phyloP scores from a whole-genome alignment of 2,329 filamentous ascomycete species.

The Teratosphaeria zuluensis region DNA sequence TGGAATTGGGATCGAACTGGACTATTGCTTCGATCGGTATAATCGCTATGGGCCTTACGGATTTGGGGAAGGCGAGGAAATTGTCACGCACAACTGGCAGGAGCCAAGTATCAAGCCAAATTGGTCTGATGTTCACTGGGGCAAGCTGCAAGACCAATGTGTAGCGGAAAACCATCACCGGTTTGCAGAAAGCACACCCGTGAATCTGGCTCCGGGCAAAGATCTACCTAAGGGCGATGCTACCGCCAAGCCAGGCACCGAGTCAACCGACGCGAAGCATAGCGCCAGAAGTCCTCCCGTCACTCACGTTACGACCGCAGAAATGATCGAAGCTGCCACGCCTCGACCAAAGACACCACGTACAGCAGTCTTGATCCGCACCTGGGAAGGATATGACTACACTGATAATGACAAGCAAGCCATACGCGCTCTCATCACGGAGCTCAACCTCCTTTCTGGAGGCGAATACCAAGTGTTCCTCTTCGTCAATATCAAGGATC shows the following conservation, averaged over 20 bases:
- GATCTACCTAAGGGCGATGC: constrained; percentile 11
- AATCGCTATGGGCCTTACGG: constrained; percentile 48
- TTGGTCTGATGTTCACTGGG: constrained; percentile 63
- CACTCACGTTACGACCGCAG: neutral
- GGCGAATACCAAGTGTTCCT: constrained; percentile 41
- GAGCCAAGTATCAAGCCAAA: constrained; percentile 32
- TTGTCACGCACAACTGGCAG: constrained; percentile 24
- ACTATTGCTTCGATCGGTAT: constrained; percentile 57
- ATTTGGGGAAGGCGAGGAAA: constrained; percentile 37
- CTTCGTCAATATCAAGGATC: constrained; percentile 43
- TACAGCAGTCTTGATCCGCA: constrained; percentile 37
- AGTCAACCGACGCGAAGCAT: neutral
- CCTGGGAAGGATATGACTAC: constrained; percentile 39
- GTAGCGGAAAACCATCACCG: constrained; percentile 56
- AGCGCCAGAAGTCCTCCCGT: neutral
- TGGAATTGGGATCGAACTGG: constrained; percentile 53
- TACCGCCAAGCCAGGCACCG: neutral
- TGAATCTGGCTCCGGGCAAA: constrained; percentile 14
- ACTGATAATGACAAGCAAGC: constrained; percentile 37
- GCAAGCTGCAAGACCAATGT: constrained; percentile 58
- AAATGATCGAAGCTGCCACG: constrained; percentile 23
- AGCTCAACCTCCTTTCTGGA: constrained; percentile 36
- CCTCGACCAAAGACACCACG: constrained; percentile 12
- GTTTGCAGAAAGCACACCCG: constrained; percentile 37
- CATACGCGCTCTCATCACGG: constrained; percentile 37